Conservation (phyloP, 2,329 filamentous ascomycete genomes). For the Geosmithia flava region DNA sequence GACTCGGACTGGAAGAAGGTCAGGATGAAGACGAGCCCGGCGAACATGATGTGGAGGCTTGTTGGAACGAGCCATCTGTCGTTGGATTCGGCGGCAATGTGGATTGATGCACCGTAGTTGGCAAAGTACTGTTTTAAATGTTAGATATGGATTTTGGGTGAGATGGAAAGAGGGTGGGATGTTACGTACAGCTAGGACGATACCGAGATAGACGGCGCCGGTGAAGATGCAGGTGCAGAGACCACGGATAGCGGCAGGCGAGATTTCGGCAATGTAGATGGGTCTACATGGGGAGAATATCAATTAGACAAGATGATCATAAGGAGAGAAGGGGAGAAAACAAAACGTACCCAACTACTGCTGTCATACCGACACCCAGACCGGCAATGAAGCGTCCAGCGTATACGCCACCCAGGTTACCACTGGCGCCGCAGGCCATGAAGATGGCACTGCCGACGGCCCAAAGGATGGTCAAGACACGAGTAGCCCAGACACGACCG, state of each 20-base stretch:
- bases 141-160: neutral
- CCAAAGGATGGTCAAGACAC: slow-evolving; percentile 44
- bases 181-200: slow-evolving; percentile 50
- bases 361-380: slow-evolving; percentile 53
- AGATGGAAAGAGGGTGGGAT: too few species aligned
- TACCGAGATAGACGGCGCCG: slow-evolving; percentile 57
- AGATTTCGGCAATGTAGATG: slow-evolving; percentile 62
- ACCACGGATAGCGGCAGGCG: slow-evolving; percentile 56
- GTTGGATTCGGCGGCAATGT: slow-evolving; percentile 32
- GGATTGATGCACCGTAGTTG: slow-evolving; percentile 46
- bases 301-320: neutral
- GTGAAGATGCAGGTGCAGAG: slow-evolving; percentile 52
- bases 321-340: neutral
- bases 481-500: slow-evolving; percentile 50
- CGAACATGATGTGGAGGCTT: slow-evolving; percentile 66
- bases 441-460: slow-evolving; percentile 46
- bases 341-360: slow-evolving; percentile 40
- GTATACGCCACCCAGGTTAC: slow-evolving; percentile 44
- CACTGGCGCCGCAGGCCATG: slow-evolving; percentile 36
- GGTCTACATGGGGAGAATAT: too few species aligned
- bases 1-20: slow-evolving; percentile 60
- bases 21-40: slow-evolving; percentile 56
- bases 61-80: slow-evolving; percentile 56
- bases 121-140: slow-evolving; percentile 45
- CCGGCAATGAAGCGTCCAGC: slow-evolving; percentile 56